Percentiles rank a stretch among this genome's conserved stretches.
Evolutionary conservation across 78 protist genomes (phyloP).

Genomic region (Neovahlkampfia damariscottae): DNA sequence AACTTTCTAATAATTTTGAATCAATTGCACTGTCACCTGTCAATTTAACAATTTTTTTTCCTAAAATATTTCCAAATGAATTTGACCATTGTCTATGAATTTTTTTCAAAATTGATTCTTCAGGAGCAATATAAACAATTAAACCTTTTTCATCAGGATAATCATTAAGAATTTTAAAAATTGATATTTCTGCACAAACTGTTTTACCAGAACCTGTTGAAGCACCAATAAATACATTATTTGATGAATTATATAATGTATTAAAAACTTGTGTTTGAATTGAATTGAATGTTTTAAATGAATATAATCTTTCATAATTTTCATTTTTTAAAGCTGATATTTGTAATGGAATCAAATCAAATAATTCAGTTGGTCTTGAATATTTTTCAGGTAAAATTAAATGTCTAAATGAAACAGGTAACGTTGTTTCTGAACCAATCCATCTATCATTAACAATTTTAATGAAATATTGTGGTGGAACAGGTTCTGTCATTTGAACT

Average conservation of each 20-base stretch:
- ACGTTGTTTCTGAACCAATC: slow-evolving; percentile 71
- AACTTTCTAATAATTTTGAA: slow-evolving; percentile 3
- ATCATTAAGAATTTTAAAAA: slow-evolving; percentile 51
- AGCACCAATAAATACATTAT: slow-evolving; percentile 91
- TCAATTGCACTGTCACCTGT: slow-evolving; percentile 95
- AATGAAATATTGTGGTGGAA: slow-evolving; percentile 96
- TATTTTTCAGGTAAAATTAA: slow-evolving; percentile 76
- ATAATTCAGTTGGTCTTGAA: not conserved
- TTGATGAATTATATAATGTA: slow-evolving; percentile 80
- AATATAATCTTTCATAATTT: slow-evolving; percentile 16
- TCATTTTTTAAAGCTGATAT: not conserved
- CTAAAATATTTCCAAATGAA: slow-evolving; percentile 39
- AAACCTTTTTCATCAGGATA: slow-evolving; percentile 37
- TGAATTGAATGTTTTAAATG: slow-evolving; percentile 86
- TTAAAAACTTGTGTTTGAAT: slow-evolving; percentile 94
- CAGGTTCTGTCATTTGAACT: slow-evolving; percentile 86
- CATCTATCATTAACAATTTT: slow-evolving; percentile 72
- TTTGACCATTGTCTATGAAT: slow-evolving; percentile 89
- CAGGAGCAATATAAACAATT: slow-evolving; percentile 97
- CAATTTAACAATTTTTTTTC: slow-evolving; percentile 77
- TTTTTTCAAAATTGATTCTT: slow-evolving; percentile 96
- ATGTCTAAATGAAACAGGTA: slow-evolving; percentile 86
- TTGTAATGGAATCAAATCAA: slow-evolving; percentile 11
- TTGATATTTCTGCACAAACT: slow-evolving; percentile 90
- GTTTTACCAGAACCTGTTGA: slow-evolving; percentile 83